phyloP scores from a whole-genome alignment of 2,329 filamentous ascomycete genomes.

The Colletotrichum falcatum region DNA sequence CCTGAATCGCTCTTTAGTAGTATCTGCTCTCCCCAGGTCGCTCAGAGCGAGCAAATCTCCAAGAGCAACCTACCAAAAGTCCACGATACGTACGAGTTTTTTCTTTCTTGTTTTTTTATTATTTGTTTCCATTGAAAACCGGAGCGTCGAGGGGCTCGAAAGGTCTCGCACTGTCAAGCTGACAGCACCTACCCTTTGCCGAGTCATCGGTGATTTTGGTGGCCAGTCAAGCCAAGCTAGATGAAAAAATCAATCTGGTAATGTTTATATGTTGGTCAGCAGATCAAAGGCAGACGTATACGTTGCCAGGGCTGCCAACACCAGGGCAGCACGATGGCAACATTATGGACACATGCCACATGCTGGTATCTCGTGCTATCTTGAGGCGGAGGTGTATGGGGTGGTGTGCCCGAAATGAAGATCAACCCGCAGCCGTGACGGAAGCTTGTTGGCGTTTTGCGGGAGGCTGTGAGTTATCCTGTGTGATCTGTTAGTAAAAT shows the following conservation, averaged over 20 bases:
- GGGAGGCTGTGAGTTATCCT: conserved; percentile 55
- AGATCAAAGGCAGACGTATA: conserved; percentile 1
- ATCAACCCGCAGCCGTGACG: conserved; percentile 54
- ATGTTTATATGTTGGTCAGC: conserved; percentile 24
- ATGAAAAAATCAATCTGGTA: conserved; percentile 13
- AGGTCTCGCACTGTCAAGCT: background rate
- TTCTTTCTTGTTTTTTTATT: conserved; percentile 1
- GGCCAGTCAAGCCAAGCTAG: background rate
- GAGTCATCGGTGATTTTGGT: conserved; percentile 1
- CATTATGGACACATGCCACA: background rate
- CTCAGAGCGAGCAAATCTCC: conserved; percentile 12
- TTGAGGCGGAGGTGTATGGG: background rate
- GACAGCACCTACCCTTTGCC: background rate
- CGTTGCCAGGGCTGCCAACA: conserved; percentile 9
- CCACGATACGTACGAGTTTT: conserved; percentile 28
- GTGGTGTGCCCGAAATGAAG: background rate
- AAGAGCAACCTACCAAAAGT: conserved; percentile 29
- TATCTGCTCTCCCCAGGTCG: conserved; percentile 24
- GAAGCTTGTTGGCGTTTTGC: conserved; percentile 57
- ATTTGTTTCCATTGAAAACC: background rate
- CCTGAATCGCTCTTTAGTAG: conserved; percentile 39
- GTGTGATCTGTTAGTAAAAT: conserved; percentile 38
- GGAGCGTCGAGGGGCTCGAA: background rate
- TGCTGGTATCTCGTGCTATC: background rate
- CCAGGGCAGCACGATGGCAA: background rate